Base-by-base conservation (phyloP, 2,329 filamentous ascomycete species). In the Aspergillus sp. region DNA sequence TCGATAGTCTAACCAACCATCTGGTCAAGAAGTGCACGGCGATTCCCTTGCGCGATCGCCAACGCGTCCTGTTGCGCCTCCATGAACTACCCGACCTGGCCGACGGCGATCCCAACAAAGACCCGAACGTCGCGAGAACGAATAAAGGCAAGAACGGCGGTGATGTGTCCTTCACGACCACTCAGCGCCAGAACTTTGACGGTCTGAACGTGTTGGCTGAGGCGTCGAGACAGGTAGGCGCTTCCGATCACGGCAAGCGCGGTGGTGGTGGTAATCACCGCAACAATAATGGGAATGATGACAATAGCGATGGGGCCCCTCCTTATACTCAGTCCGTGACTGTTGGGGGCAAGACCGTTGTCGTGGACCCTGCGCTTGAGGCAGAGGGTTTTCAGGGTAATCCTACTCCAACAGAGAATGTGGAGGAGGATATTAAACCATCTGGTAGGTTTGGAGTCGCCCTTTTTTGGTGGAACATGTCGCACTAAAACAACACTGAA, bases 191-290 rank as follows among this genome's bases (percentile, higher is more conserved):
- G 54, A 80, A 81, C 54, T 88, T 88, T 76, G 88, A 87, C 51
- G 86, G 87, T 1, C 74, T 95, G 34, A 87, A 94, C 63, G 89
- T 89, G 4, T 75, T 95, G 26, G 89, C 89, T 30, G 89, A 95
- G 67, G 89, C 90, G 0, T 94, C 89, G 43, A 79, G 88, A 43
- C 86, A 87, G 64, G 80, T 93, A 48, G 85, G 77, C 50, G 73
- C 71, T 4, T 69, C 68, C 52, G 61, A 75, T 62, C 50, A 74
- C 67, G 55, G 70, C 66, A 64, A 74, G 67, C 55, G 65, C 61
- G 54, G 61, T 41, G 12, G 26, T 8, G 36, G 36, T 19, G 36
- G 36, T 28, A 39, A 39, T 28, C 9, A 27, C 26, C 8, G 19
- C 26, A 39, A 39, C 19, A 27, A 9, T 9, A 19, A 19, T 28